Evolutionary conservation across 2,329 filamentous ascomycete genomes (phyloP).

Genomic region (Sporothrix protearum): DNA sequence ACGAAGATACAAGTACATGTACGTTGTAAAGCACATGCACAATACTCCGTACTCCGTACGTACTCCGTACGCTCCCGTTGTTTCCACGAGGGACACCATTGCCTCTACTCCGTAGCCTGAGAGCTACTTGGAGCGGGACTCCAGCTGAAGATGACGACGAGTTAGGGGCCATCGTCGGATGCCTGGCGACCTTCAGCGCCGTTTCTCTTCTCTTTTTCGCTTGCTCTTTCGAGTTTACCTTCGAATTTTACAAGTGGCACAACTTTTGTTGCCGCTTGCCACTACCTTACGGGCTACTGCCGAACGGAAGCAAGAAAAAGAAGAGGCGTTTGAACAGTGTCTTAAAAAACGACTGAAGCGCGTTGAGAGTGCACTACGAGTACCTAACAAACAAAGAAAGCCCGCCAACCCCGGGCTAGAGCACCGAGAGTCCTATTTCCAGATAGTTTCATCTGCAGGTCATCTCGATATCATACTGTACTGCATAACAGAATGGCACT

Average conservation of each 20-base stretch:
- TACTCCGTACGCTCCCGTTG: not conserved
- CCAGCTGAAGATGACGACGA: not conserved
- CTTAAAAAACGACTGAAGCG: not conserved
- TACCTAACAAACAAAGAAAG: too few species aligned
- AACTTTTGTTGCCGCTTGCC: not conserved
- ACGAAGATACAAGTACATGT: too few species aligned
- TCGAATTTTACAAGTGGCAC: not conserved
- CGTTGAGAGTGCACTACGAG: not conserved
- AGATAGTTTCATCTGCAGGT: not conserved
- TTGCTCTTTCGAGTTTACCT: not conserved
- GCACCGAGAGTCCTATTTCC: not conserved
- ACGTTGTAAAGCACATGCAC: too few species aligned
- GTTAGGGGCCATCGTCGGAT: not conserved
- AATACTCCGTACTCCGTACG: too few species aligned
- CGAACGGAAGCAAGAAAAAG: not conserved
- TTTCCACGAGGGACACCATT: not conserved
- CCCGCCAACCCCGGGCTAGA: not conserved
- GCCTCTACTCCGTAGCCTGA: not conserved
- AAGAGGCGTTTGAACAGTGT: not conserved
- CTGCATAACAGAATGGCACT: not conserved
- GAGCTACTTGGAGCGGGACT: not conserved
- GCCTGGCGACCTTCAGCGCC: not conserved
- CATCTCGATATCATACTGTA: not conserved
- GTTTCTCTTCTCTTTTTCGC: not conserved
- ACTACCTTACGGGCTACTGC: too few species aligned